Evolutionary conservation across 2,329 filamentous ascomycete genomes (phyloP).

Genomic region (Stachybotrys chlorohalonatus): DNA sequence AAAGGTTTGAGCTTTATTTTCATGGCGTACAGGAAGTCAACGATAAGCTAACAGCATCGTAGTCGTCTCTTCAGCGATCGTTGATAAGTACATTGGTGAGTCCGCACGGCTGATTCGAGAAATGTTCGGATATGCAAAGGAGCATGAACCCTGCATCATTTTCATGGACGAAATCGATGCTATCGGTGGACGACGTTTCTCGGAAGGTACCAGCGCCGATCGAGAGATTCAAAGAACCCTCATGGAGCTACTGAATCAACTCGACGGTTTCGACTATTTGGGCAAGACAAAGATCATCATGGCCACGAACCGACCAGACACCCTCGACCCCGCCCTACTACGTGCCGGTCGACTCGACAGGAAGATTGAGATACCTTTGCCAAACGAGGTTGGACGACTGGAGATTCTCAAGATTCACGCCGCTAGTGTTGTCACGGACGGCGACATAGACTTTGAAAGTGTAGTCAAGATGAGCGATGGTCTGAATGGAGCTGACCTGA

Average conservation of each 20-base stretch:
- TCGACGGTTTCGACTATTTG: slow-evolving; percentile 98
- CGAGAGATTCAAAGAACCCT: slow-evolving; percentile 96
- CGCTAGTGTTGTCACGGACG: slow-evolving; percentile 75
- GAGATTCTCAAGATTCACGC: slow-evolving; percentile 99
- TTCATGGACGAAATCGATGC: slow-evolving; percentile 99
- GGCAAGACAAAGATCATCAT: slow-evolving; percentile 99
- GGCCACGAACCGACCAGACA: slow-evolving; percentile 97
- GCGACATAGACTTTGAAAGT: slow-evolving; percentile 96
- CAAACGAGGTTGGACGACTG: slow-evolving; percentile 90
- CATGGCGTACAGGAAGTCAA: not conserved
- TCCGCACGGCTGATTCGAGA: slow-evolving; percentile 94
- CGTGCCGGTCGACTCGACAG: slow-evolving; percentile 89
- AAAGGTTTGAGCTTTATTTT: slow-evolving; percentile 53
- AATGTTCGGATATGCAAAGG: slow-evolving; percentile 99
- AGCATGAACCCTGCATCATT: slow-evolving; percentile 98
- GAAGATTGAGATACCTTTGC: slow-evolving; percentile 95
- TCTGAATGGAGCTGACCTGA: slow-evolving; percentile 91
- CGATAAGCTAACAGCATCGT: slow-evolving; percentile 10
- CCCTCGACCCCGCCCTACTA: slow-evolving; percentile 84
- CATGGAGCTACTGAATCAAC: slow-evolving; percentile 97
- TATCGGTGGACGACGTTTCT: slow-evolving; percentile 93
- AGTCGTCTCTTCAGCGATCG: slow-evolving; percentile 98
- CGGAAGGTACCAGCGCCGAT: slow-evolving; percentile 93
- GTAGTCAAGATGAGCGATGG: slow-evolving; percentile 99
- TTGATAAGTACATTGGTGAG: slow-evolving; percentile 99